Evolutionary conservation across 345 rosid genomes (phyloP).

Genomic region (Eucalyptus victrix): DNA sequence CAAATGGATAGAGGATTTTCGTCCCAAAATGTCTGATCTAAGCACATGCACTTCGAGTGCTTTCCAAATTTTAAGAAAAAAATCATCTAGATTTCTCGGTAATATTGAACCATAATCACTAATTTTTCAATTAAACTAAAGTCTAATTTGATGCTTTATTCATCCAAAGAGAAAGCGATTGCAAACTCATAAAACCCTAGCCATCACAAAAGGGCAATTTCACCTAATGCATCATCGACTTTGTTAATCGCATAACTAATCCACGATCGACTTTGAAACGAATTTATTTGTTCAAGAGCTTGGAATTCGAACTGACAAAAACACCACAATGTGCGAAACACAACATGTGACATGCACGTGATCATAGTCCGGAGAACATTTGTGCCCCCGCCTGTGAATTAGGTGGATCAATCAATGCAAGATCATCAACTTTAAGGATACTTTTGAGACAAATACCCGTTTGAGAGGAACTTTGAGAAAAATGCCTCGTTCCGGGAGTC

Average conservation of each 20-base stretch:
- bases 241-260: not conserved
- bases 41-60: rapidly evolving
- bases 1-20: not conserved
- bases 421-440: not conserved
- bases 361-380: not conserved
- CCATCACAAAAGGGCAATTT: not conserved
- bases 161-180: not conserved
- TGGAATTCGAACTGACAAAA: not conserved
- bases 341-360: not conserved
- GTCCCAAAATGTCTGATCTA: not conserved
- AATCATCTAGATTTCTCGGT: rapidly evolving
- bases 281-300: not conserved
- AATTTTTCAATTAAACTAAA: not conserved
- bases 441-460: not conserved
- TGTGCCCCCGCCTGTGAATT: not conserved
- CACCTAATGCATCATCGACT: not conserved
- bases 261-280: not conserved
- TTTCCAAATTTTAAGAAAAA: not conserved
- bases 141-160: not conserved
- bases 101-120: rapidly evolving
- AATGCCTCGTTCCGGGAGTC: not conserved
- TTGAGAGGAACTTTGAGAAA: not conserved
- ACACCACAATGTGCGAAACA: not conserved
- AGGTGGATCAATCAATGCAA: not conserved
- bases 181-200: not conserved